Conservation (phyloP, 768 basidiomycete species). For the Coprinopsis marcescibilis region DNA sequence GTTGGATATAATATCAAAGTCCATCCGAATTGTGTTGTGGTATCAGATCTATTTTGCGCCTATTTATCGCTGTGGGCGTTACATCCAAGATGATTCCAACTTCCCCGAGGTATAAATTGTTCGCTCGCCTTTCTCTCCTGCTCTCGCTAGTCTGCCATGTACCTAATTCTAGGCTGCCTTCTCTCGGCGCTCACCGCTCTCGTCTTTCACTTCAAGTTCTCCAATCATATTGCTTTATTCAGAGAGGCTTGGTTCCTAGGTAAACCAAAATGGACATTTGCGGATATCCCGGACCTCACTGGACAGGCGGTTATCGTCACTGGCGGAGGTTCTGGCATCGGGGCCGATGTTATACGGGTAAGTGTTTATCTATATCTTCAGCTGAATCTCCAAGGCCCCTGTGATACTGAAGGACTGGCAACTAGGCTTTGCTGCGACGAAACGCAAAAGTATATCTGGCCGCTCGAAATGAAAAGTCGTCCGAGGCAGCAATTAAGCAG, state of each 20-base stretch:
- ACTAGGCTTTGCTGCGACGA: slow-evolving; percentile 44
- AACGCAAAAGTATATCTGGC: slow-evolving; percentile 67
- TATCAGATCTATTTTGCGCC: too few relatives aligned
- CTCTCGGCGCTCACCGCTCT: neutral
- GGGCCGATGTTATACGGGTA: slow-evolving; percentile 57
- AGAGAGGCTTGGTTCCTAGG: slow-evolving; percentile 11
- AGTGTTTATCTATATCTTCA: slow-evolving; percentile 6
- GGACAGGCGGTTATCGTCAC: slow-evolving; percentile 34
- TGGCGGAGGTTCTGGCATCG: slow-evolving; percentile 38
- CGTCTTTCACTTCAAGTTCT: slow-evolving; percentile 1
- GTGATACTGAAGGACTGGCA: neutral
- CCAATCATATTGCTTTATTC: slow-evolving; percentile 2
- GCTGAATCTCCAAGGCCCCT: neutral
- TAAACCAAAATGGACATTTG: slow-evolving; percentile 24
- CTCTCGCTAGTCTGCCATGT: neutral
- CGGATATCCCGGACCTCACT: slow-evolving; percentile 42
- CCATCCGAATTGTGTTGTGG: too few relatives aligned
- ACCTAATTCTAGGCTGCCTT: neutral
- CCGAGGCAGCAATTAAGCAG: slow-evolving; percentile 43
- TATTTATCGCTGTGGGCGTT: too few relatives aligned
- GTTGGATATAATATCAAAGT: too few relatives aligned
- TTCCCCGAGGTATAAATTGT: too few relatives aligned
- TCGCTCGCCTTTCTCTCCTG: too few relatives aligned
- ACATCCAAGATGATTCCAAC: too few relatives aligned
- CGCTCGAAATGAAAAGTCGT: slow-evolving; percentile 37